A percentile compares a stretch with the other conserved stretches of the same genome.
phyloP scores from a whole-genome alignment of 805 yeast species.

The Lipomyces spencermartinsiae region DNA sequence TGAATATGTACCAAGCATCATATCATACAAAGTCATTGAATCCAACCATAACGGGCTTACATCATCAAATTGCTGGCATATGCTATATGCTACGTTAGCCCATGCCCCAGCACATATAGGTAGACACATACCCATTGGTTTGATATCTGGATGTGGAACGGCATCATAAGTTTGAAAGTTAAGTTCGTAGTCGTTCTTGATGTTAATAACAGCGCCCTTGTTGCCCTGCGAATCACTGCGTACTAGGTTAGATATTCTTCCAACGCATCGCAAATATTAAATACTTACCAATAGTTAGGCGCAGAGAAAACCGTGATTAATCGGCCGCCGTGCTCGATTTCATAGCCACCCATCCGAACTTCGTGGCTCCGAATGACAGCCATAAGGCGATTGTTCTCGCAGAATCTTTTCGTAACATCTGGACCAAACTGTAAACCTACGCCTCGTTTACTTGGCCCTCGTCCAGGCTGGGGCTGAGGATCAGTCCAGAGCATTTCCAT shows the following conservation, averaged over 20 bases:
- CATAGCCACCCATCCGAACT: slow-evolving; percentile 90
- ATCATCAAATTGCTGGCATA: slow-evolving; percentile 38
- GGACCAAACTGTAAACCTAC: slow-evolving; percentile 97
- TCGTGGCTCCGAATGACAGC: slow-evolving; percentile 94
- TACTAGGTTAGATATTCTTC: background rate
- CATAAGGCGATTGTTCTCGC: slow-evolving; percentile 70
- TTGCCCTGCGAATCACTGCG: slow-evolving; percentile 88
- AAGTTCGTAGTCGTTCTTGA: slow-evolving; percentile 55
- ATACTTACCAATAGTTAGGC: slow-evolving; percentile 69
- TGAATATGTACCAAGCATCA: background rate
- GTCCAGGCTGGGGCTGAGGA: slow-evolving; percentile 80
- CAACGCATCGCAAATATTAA: background rate
- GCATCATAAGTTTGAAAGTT: slow-evolving; percentile 71
- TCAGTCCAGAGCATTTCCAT: slow-evolving; percentile 99
- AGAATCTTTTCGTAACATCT: slow-evolving; percentile 82
- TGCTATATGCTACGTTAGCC: slow-evolving; percentile 18
- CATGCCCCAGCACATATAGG: background rate
- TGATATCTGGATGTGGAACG: slow-evolving; percentile 86
- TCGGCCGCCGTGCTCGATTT: slow-evolving; percentile 82
- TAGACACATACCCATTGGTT: slow-evolving; percentile 74
- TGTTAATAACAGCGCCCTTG: slow-evolving; percentile 85
- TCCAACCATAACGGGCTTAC: slow-evolving; percentile 4
- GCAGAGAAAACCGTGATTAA: slow-evolving; percentile 96
- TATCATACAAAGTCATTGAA: background rate
- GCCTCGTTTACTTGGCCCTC: slow-evolving; percentile 91